Evolutionary conservation across 805 yeast species (phyloP).

Genomic region (Debaryomyces hansenii): DNA sequence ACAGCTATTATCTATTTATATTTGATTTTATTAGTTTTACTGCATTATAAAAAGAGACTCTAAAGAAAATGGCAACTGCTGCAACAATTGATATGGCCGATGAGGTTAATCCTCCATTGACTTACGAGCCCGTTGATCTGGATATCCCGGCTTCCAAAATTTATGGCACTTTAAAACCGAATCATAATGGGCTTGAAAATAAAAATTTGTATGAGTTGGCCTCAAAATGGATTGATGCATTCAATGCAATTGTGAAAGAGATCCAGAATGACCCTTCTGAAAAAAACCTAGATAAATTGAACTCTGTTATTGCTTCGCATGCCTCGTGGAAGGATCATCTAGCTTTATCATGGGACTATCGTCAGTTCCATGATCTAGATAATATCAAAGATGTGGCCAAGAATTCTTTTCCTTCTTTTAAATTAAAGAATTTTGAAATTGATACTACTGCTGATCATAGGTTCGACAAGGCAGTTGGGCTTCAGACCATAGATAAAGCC

Average conservation of each 20-base stretch:
- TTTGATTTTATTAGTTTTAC: no score
- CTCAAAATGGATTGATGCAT: conserved; percentile 27
- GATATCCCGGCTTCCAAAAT: conserved; percentile 12
- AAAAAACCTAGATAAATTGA: conserved; percentile 9
- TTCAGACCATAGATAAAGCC: conserved; percentile 25
- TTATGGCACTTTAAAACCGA: conserved; percentile 22
- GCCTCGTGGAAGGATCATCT: conserved; percentile 41
- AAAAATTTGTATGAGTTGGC: conserved; percentile 21
- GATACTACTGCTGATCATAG: conserved; percentile 28
- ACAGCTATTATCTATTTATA: no score
- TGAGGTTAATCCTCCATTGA: conserved; percentile 15
- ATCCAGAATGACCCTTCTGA: conserved; percentile 5
- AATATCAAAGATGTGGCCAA: conserved; percentile 19
- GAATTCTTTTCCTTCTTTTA: conserved; percentile 13
- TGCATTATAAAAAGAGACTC: no score
- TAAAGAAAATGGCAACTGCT: no score
- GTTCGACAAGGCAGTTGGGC: conserved; percentile 26
- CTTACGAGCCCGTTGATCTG: conserved; percentile 10
- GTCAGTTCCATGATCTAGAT: conserved; percentile 28
- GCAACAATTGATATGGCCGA: conserved; percentile 10
- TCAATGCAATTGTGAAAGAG: conserved; percentile 19
- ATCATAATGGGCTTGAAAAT: conserved; percentile 21
- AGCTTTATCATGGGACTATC: conserved; percentile 30
- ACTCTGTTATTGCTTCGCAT: conserved; percentile 18
- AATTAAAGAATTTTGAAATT: conserved; percentile 24